phyloP scores from a whole-genome alignment of 2,329 filamentous ascomycete species.

The Macrophomina pseudophaseolina region DNA sequence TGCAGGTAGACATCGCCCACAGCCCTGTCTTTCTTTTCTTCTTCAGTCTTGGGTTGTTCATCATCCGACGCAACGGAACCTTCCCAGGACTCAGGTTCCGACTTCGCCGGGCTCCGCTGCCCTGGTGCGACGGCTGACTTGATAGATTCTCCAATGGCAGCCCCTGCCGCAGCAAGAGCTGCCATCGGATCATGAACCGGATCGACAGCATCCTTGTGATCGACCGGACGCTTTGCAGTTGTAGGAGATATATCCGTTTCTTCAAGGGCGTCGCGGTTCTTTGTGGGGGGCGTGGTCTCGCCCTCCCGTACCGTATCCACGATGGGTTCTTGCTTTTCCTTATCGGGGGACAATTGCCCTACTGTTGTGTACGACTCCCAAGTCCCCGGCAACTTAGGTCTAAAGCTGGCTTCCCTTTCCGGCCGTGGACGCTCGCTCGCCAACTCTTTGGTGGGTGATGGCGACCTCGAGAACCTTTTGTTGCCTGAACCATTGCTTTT shows the following conservation, averaged over 20 bases:
- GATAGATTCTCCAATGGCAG: slow-evolving; percentile 54
- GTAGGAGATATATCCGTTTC: slow-evolving; percentile 43
- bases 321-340: slow-evolving; percentile 34
- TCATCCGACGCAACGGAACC: slow-evolving; percentile 29
- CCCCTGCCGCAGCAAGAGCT: slow-evolving; percentile 53
- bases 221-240: slow-evolving; percentile 41
- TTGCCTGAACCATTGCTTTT: slow-evolving; percentile 35
- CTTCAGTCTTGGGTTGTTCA: slow-evolving; percentile 4
- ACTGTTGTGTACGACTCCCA: slow-evolving; percentile 58
- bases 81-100: slow-evolving; percentile 27
- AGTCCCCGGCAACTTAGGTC: slow-evolving; percentile 58
- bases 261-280: slow-evolving; percentile 29
- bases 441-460: slow-evolving; percentile 32
- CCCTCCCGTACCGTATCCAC: slow-evolving; percentile 15
- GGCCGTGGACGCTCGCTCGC: slow-evolving; percentile 35
- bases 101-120: slow-evolving; percentile 28
- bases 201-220: slow-evolving; percentile 24
- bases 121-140: slow-evolving; percentile 45
- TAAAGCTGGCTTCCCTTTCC: slow-evolving; percentile 50
- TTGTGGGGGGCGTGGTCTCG: slow-evolving; percentile 27
- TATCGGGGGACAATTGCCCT: slow-evolving; percentile 38
- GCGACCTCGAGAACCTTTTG: slow-evolving; percentile 37
- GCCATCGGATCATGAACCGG: slow-evolving; percentile 51
- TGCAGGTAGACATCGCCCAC: slow-evolving; percentile 45
- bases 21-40: slow-evolving; percentile 26